A percentile compares a stretch with the other conserved stretches of the same genome.
Evolutionary conservation across 2,329 filamentous ascomycete species (phyloP).

Genomic region (Ophiostoma piceae): DNA sequence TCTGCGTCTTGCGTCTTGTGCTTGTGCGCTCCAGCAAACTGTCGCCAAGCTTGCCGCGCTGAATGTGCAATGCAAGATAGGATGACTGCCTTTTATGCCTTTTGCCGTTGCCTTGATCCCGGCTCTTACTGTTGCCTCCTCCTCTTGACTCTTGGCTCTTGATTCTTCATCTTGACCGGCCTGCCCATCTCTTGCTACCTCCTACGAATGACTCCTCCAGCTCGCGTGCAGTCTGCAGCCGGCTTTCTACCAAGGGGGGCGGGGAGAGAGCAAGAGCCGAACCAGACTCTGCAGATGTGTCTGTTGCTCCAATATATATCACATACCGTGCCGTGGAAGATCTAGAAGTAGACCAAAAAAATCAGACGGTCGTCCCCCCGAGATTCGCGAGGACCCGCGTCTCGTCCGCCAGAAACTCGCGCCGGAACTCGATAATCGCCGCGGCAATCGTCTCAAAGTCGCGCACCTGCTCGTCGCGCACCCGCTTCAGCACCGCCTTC

Average conservation of each 20-base stretch:
- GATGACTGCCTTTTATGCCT: background rate
- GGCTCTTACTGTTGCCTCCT: background rate
- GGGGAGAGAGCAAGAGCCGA: background rate
- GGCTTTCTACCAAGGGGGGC: background rate
- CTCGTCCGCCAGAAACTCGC: slow-evolving; percentile 58
- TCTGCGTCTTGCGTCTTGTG: background rate
- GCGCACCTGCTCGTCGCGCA: slow-evolving; percentile 55
- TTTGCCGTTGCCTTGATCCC: background rate
- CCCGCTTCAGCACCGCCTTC: slow-evolving; percentile 53
- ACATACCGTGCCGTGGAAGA: slow-evolving; percentile 4
- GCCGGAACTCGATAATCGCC: slow-evolving; percentile 62
- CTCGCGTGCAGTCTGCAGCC: background rate
- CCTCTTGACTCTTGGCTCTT: background rate
- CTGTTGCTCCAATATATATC: background rate
- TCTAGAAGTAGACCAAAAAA: too few species aligned
- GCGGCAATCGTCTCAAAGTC: slow-evolving; percentile 63
- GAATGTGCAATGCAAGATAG: background rate
- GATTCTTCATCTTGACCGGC: background rate
- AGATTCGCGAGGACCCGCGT: slow-evolving; percentile 55
- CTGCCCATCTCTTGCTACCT: background rate
- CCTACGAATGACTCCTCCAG: background rate
- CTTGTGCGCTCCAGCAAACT: background rate
- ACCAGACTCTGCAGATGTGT: too few species aligned
- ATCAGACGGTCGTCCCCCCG: slow-evolving; percentile 23
- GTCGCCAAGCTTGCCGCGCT: background rate